phyloP scores from a whole-genome alignment of 73 alveolate genomes.

The Halteria grandinella region DNA sequence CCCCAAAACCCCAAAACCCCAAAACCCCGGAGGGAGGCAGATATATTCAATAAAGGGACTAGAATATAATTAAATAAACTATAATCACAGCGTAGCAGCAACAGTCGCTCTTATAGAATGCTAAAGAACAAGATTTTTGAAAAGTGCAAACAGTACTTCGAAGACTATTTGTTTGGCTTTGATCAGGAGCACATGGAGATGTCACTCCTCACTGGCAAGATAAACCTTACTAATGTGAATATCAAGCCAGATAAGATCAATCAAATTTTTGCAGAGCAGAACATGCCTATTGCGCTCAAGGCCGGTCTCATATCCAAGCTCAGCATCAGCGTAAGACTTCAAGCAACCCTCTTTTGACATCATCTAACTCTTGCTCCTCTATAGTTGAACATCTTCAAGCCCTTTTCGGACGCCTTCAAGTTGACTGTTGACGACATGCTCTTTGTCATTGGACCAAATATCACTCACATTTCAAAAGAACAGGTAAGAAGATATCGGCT shows the following conservation, averaged over 20 bases:
- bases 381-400: constrained; percentile 17
- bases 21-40: no score
- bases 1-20: constrained; percentile 1
- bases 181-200: constrained; percentile 49
- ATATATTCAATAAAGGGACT: background rate
- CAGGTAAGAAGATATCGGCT: constrained; percentile 1
- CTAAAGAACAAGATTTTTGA: constrained; percentile 56
- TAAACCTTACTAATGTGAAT: constrained; percentile 55
- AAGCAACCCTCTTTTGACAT: background rate
- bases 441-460: constrained; percentile 66
- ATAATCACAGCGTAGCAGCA: background rate
- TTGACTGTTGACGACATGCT: constrained; percentile 53
- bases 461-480: constrained; percentile 57
- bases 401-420: constrained; percentile 43
- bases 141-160: constrained; percentile 45
- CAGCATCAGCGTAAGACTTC: constrained; percentile 43
- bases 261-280: constrained; percentile 32
- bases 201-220: constrained; percentile 58
- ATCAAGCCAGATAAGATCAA: constrained; percentile 64
- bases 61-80: background rate
- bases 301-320: constrained; percentile 69
- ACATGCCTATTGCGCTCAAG: constrained; percentile 53
- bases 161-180: constrained; percentile 65
- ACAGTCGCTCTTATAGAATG: constrained; percentile 42
- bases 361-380: background rate